phyloP scores from a whole-genome alignment of 441 rosid genomes.

The Adansonia grandidieri region DNA sequence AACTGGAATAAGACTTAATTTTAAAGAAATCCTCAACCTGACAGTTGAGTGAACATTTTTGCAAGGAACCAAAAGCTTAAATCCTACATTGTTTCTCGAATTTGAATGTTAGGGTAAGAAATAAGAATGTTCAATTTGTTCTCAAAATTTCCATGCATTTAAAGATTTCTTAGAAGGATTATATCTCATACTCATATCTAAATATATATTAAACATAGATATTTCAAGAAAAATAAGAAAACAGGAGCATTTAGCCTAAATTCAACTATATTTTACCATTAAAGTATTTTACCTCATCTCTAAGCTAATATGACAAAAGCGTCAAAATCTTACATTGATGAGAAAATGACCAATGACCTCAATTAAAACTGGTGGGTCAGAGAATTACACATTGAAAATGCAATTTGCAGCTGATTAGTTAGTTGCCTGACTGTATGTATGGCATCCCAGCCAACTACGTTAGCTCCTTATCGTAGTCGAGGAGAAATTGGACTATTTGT shows the following conservation, averaged over 20 bases:
- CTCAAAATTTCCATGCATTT: no score
- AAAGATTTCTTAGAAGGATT: no score
- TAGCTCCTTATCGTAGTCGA: no score
- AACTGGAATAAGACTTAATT: no score
- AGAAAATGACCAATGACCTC: constrained; percentile 38
- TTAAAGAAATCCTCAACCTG: not conserved
- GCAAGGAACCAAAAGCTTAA: not conserved
- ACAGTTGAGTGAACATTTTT: constrained; percentile 2
- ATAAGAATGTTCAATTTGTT: no score
- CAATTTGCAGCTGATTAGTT: constrained; percentile 52
- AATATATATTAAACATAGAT: no score
- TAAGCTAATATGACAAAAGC: constrained; percentile 12
- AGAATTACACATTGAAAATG: constrained; percentile 55
- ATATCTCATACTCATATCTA: no score
- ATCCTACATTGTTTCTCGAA: no score
- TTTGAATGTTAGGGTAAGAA: no score
- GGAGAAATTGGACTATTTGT: no score
- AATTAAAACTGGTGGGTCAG: constrained; percentile 48
- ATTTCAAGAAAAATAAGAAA: no score
- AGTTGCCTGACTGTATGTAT: constrained; percentile 46
- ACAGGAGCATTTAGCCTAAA: not conserved
- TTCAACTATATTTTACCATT: not conserved
- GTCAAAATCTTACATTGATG: constrained; percentile 10
- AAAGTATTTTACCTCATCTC: not conserved
- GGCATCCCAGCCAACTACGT: not conserved